A percentile compares a stretch with the other conserved stretches of the same genome.
These are phyloP conservation scores for Aspergillus panamensis DNA, from an alignment of 495 filamentous ascomycete species.

Conservation along the genomic window DNA sequence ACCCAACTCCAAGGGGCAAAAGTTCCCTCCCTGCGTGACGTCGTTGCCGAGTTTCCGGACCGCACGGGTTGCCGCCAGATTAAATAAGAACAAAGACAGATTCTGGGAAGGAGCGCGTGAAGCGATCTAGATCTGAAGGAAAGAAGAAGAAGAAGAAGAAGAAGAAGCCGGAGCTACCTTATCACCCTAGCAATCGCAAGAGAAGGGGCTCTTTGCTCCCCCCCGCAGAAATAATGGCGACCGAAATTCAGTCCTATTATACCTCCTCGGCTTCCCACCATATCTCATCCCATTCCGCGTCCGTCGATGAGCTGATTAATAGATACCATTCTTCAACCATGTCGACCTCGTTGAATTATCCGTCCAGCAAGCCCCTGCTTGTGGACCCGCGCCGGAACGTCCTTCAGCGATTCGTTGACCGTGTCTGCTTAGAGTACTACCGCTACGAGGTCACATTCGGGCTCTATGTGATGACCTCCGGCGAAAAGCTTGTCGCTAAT, in stretches of 20 bases:
- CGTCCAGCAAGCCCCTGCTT: conserved; percentile 10
- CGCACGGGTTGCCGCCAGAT: not conserved
- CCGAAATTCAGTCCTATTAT: conserved; percentile 42
- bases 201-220: not conserved
- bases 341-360: conserved; percentile 17
- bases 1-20: not conserved
- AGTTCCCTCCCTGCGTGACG: not conserved
- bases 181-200: conserved; percentile 2
- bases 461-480: conserved; percentile 68
- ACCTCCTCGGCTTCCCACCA: conserved; percentile 31
- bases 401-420: conserved; percentile 42
- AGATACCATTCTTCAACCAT: conserved; percentile 39
- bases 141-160: not conserved
- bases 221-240: conserved; percentile 24
- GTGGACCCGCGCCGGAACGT: conserved; percentile 25
- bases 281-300: conserved; percentile 32
- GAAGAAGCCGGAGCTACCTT: conserved; percentile 6
- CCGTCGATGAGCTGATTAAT: conserved; percentile 37
- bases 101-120: not conserved
- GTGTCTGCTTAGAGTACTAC: conserved; percentile 64
- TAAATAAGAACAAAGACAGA: not conserved
- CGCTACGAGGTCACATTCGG: conserved; percentile 74
- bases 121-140: not conserved
- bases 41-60: not conserved
- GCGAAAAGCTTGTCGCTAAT: conserved; percentile 68